Evolutionary conservation across 1,284 basidiomycete species (phyloP), one percentile per base, ranked within the genome.

Genomic region (Rhodotorula sp.): DNA sequence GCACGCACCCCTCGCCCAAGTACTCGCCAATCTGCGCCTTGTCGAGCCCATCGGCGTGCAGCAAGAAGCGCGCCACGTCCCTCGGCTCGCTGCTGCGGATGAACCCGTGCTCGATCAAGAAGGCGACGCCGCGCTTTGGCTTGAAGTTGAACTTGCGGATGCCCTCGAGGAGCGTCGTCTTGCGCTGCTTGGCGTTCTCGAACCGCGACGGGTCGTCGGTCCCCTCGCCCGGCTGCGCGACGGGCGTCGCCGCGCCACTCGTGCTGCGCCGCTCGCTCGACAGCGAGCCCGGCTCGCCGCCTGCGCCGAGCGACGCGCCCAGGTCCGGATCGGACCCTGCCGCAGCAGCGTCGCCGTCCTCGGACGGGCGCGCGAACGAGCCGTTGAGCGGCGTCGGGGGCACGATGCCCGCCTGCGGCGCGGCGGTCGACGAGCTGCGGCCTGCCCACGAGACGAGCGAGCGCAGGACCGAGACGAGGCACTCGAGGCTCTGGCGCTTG

Each of bases 131-230:
- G 77, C 89, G 87, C 82, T 97, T 97, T 17, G 97, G 95, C 83
- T 98, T 99, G 84, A 91, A 95, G 83, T 99, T 99, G 84, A 99
- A 99, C 82, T 93, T 93, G 82, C 91, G 93, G 81, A 99, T 92
- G 45, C 96, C 97, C 80, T 99, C 97, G 58, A 97, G 83, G 45
- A 99, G 82, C 1, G 91, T 93, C 49, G 92, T 99, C 85, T 99
- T 99, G 84, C 93, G 91, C 82, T 94, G 91, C 82, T 97, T 99
- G 45, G 94, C 97, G 76, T 87, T 95, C 84, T 99, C 97, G 78
- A 99, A 98, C 80, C 88, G 88, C 50, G 86, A 90, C 0, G 96
- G 96, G 80, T 99, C 97, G 80, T 99, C 97, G 19, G 44, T 19
- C n/a, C 44, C 25, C n/a, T 61, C 60, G 14, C 80, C 80, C 34